Evolutionary conservation across 2,329 filamentous ascomycete species (phyloP).

Genomic region (Thelonectria blattea): DNA sequence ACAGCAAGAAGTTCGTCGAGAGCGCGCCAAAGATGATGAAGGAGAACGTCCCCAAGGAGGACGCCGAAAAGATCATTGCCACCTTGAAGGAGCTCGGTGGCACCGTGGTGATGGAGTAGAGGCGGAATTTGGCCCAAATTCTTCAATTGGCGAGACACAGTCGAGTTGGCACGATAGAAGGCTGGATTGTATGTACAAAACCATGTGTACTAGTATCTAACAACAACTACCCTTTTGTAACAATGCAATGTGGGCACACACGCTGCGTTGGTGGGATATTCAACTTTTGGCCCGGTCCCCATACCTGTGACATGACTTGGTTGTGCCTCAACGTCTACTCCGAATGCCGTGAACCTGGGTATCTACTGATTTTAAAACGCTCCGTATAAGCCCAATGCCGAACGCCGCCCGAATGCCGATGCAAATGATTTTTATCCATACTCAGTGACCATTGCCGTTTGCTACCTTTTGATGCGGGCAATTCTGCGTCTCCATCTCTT

Average conservation of each 20-base stretch:
- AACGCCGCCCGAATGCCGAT: constrained; percentile 40
- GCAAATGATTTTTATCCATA: constrained; percentile 7
- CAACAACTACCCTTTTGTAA: constrained; percentile 33
- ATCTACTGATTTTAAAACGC: constrained; percentile 36
- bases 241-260: not conserved
- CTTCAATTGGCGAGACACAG: constrained; percentile 23
- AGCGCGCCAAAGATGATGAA: constrained; percentile 98
- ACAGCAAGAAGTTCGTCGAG: constrained; percentile 99
- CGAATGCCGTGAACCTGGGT: constrained; percentile 35
- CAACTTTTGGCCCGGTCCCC: not conserved
- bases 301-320: constrained; percentile 8
- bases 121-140: constrained; percentile 30
- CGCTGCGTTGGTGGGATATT: constrained; percentile 8
- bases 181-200: constrained; percentile 48
- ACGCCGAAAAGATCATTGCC: constrained; percentile 97
- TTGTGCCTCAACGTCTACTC: constrained; percentile 6
- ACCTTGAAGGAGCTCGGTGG: constrained; percentile 92
- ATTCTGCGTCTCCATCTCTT: constrained; percentile 48
- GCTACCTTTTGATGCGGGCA: constrained; percentile 47
- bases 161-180: constrained; percentile 42
- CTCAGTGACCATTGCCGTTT: constrained; percentile 41
- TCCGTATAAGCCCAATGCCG: constrained; percentile 19
- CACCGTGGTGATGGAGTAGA: constrained; percentile 87
- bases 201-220: constrained; percentile 47
- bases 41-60: constrained; percentile 98